Conservation (phyloP, 331 rosid species). For the Acacia concinna region DNA sequence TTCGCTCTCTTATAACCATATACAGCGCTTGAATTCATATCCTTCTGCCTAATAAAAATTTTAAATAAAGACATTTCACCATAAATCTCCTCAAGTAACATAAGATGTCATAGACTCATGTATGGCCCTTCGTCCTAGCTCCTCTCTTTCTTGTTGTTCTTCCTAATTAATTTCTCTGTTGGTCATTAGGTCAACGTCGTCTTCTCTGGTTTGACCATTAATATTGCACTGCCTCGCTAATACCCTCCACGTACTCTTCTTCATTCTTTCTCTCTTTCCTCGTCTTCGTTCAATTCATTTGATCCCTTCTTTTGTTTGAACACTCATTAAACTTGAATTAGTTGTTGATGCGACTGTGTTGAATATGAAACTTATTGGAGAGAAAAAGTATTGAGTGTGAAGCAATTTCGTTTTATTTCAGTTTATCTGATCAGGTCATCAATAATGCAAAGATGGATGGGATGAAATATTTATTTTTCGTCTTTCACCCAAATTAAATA, state of each 20-base stretch:
- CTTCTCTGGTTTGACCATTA: background rate
- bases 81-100: too few species aligned
- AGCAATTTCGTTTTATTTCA: background rate
- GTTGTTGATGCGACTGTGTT: background rate
- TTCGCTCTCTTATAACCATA: too few species aligned
- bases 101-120: too few species aligned
- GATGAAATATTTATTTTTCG: background rate
- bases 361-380: background rate
- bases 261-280: too few species aligned
- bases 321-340: background rate
- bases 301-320: too few species aligned
- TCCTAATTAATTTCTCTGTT: background rate
- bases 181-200: background rate
- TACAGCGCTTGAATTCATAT: too few species aligned
- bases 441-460: background rate
- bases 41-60: too few species aligned
- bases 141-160: too few species aligned
- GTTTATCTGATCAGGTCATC: too few species aligned
- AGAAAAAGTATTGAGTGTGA: background rate
- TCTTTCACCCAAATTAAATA: background rate
- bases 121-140: too few species aligned
- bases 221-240: background rate
- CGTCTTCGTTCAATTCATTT: background rate
- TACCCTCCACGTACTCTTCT: background rate
- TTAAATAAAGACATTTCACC: too few species aligned